Evolutionary conservation across 257 asterid genomes (phyloP), one percentile per base, ranked within the genome.

Genomic region (Solanum pinnatisectum): DNA sequence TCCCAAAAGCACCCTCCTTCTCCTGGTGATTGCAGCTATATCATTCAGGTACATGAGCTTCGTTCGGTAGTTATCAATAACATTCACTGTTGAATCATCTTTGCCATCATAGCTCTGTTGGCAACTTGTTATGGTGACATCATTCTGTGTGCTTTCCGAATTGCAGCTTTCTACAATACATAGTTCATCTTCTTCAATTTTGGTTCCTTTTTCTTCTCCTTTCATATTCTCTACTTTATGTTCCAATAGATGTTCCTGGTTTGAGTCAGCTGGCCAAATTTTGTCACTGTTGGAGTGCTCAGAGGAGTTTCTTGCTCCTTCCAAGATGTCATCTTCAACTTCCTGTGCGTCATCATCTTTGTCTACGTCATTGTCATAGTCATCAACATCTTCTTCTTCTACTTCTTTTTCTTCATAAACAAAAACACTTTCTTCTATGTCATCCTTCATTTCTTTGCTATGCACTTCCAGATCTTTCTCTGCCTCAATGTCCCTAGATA

Each of bases 251-350:
- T 63, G 14, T 77, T 77, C 89, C 84, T 89, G 87, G 16, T 76
- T 70, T 42, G 91, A 73, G 11, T 91, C 93, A 27, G 89, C 87
- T 14, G 91, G 95, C 91, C 92, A 90, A 42, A 88, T 86, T 23
- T 85, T 92, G 83, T 91, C 91, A 65, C 88, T 32, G 84, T 87
- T 91, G 84, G 92, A 91, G 30, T 91, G 95, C 30, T 30, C 84
- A 3, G 90, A 91, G 81, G 91, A 90, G 52, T 91, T 86, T 37
- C 88, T 88, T 8, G 92, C 84, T 87, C 87, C 94, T 30, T 84
- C 89, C 18, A 91, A 89, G 89, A 70, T 88, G 27, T 79, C 67
- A 71, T 87, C 91, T 36, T 89, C 92, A 59, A 87, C 87, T 86
- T 79, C 91, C 27, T 93, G 92, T 0, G 89, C 83, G 20, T 32